Evolutionary conservation across 2,329 filamentous ascomycete genomes (phyloP), one percentile per base, ranked within the genome.

Genomic region (Cylindrodendrum hubeiense): DNA sequence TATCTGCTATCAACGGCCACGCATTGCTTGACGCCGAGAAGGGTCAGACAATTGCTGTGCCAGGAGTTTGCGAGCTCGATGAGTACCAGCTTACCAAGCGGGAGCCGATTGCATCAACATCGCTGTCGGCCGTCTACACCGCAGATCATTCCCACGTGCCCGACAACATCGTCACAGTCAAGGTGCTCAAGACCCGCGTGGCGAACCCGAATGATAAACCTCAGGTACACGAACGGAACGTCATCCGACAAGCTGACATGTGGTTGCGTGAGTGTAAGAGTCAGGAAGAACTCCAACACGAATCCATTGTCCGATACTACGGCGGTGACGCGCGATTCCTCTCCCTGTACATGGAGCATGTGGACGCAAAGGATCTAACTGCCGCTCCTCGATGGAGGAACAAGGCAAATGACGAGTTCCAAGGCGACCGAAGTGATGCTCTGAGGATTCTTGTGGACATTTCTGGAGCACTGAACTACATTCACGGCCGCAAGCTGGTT

Each of bases 271-370:
- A 89, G 72, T 85, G 85, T 67, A 82, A 84, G 71, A 86, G 82
- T 71, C 87, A 89, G 67, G 84, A 86, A 68, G 82, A 84, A 65
- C 77, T 89, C 52, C 78, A 84, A 64, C 87, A 89, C 75, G 79
- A 86, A 65, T 88, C 85, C 55, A 89, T 89, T 65, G 87, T 89
- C 61, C 83, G 83, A 22, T 81, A 88, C 56, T 87, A 89, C 63
- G 87, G 86, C 9, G 87, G 87, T 39, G 87, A 89, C 68, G 87
- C 87, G 7, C 85, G 87, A 34, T 88, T 86, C 71, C 76, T 90
- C 39, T 87, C 86, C 3, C 75, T 89, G 10, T 89, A 89, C 71
- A 89, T 90, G 87, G 87, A 89, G 73, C 85, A 89, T 64, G 82
- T 89, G 5, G 85, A 88, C 57, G 87, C 85, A 13, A 83, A 82